phyloP scores from a whole-genome alignment of 1,284 basidiomycete species.

The Leccinum subrobustum region DNA sequence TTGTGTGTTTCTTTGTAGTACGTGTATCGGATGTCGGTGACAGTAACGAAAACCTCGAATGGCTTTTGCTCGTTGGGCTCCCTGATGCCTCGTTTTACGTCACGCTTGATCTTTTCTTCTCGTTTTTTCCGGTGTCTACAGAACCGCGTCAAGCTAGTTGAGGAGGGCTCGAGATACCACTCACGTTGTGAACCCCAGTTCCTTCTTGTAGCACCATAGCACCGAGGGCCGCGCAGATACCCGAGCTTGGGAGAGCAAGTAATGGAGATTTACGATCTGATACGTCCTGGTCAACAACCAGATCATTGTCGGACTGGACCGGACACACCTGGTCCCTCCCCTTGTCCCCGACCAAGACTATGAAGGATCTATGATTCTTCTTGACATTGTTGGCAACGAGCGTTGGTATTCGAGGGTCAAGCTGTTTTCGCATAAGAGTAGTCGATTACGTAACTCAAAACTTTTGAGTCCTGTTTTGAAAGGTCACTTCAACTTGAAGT shows the following conservation, averaged over 20 bases:
- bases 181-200: conserved; percentile 89
- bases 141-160: background rate
- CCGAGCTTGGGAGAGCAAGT: conserved; percentile 87
- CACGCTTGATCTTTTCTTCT: conserved; percentile 92
- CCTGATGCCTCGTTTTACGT: conserved; percentile 90
- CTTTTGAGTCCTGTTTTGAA: background rate
- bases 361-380: conserved; percentile 91
- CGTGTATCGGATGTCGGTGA: too few species aligned
- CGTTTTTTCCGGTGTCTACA: conserved; percentile 93
- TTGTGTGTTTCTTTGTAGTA: conserved; percentile 50
- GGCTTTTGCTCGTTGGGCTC: conserved; percentile 75
- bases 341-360: conserved; percentile 96
- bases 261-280: conserved; percentile 95
- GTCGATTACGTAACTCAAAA: background rate
- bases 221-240: conserved; percentile 89
- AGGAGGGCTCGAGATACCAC: conserved; percentile 20
- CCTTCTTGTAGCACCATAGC: conserved; percentile 97
- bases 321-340: conserved; percentile 80
- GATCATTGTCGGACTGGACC: conserved; percentile 14
- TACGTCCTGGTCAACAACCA: background rate
- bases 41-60: too few species aligned
- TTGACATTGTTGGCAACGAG: conserved; percentile 94
- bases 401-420: conserved; percentile 91
- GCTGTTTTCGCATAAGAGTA: conserved; percentile 38
- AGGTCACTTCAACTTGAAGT: background rate